A percentile compares a stretch with the other conserved stretches of the same genome.
Conservation (phyloP, 2,329 filamentous ascomycete species). For the Microdochium paspali region DNA sequence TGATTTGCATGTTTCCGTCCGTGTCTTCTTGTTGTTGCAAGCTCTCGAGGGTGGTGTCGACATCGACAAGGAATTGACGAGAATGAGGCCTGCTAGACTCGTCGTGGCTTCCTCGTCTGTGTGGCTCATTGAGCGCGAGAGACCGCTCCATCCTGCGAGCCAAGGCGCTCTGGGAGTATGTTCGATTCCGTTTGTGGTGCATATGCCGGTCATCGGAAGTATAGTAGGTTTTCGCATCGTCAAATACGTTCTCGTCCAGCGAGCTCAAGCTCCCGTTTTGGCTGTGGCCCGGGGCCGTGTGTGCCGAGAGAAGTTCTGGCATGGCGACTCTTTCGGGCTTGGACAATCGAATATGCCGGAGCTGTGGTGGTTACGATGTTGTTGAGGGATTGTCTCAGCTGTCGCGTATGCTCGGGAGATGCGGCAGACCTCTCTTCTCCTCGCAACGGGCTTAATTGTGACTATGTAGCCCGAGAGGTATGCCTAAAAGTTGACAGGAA, state of each 20-base stretch:
- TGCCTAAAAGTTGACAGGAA: neutral
- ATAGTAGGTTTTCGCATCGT: conserved; percentile 52
- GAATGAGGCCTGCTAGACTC: conserved; percentile 55
- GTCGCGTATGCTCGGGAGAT: too few relatives aligned
- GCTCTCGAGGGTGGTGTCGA: conserved; percentile 71
- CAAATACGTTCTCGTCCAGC: conserved; percentile 39
- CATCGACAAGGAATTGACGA: conserved; percentile 77
- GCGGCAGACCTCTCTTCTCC: too few relatives aligned
- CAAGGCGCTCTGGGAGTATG: conserved; percentile 49
- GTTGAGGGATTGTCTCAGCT: too few relatives aligned
- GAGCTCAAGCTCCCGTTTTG: conserved; percentile 20
- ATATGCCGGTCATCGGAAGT: conserved; percentile 43
- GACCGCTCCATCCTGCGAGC: conserved; percentile 40
- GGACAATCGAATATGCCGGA: neutral
- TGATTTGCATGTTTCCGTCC: conserved; percentile 92
- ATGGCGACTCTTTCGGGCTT: conserved; percentile 4
- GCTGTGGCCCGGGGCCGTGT: conserved; percentile 6
- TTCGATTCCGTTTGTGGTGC: conserved; percentile 38
- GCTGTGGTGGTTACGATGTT: too few relatives aligned
- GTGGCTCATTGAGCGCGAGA: conserved; percentile 41
- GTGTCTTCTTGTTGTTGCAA: conserved; percentile 84
- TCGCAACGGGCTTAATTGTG: too few relatives aligned
- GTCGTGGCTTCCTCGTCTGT: conserved; percentile 57
- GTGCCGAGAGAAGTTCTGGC: conserved; percentile 11
- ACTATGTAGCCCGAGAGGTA: neutral